A percentile compares a stretch with the other conserved stretches of the same genome.
Conservation (phyloP, 352 stramenopile species). For the Phytopythium boreale region DNA sequence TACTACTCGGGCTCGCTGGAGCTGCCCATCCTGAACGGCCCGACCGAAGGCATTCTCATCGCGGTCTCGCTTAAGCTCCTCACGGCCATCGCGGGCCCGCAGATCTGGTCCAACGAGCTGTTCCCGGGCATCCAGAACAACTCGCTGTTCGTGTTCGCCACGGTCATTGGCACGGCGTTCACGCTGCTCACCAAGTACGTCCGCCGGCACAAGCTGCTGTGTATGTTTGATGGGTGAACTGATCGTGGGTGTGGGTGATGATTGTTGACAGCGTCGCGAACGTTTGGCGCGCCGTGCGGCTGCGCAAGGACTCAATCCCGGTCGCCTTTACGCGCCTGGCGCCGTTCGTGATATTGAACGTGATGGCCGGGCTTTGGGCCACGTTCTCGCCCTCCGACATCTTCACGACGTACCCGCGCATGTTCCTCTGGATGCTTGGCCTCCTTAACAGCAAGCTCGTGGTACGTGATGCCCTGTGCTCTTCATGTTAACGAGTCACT, state of each 20-base stretch:
- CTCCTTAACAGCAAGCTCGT: constrained; percentile 88
- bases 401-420: constrained; percentile 64
- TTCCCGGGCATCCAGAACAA: constrained; percentile 77
- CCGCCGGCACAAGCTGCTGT: not conserved
- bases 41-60: constrained; percentile 94
- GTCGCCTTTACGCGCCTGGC: constrained; percentile 77
- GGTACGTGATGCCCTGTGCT: constrained; percentile 32
- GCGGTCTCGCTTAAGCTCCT: constrained; percentile 72
- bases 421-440: constrained; percentile 87
- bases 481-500: not conserved
- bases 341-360: constrained; percentile 76
- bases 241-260: constrained; percentile 2
- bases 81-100: constrained; percentile 51
- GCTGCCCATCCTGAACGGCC: constrained; percentile 96
- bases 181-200: constrained; percentile 82
- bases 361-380: constrained; percentile 63
- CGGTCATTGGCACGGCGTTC: constrained; percentile 46
- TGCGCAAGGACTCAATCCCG: constrained; percentile 69
- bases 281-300: constrained; percentile 59
- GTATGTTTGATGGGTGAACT: not conserved
- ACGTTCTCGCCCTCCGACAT: constrained; percentile 74
- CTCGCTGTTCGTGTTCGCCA: constrained; percentile 73
- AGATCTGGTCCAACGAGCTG: constrained; percentile 70
- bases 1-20: constrained; percentile 96
- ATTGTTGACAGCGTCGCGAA: constrained; percentile 53